phyloP scores from a whole-genome alignment of 306 rosid species.

The Trichosanthes cucumerina region DNA sequence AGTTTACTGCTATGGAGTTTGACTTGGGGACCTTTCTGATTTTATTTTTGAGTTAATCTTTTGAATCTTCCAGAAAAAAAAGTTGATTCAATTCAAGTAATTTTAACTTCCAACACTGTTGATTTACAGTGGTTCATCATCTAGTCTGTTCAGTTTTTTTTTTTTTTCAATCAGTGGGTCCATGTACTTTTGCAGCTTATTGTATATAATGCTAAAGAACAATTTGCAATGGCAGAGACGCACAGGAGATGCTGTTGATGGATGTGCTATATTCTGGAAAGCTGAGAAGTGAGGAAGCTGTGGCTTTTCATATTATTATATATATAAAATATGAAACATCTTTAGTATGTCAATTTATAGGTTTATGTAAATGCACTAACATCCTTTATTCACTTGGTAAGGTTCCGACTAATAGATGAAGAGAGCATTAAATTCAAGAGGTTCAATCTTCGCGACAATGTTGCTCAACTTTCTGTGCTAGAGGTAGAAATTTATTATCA shows the following conservation, averaged over 20 bases:
- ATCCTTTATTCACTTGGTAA: conserved; percentile 17
- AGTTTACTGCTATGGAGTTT: background rate
- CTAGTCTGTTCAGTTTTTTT: background rate
- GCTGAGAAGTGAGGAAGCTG: conserved; percentile 42
- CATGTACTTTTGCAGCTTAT: background rate
- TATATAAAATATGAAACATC: background rate
- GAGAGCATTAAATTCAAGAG: conserved; percentile 66
- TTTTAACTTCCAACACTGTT: background rate
- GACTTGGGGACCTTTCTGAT: background rate
- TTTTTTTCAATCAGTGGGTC: background rate
- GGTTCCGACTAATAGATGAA: conserved; percentile 52
- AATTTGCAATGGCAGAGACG: conserved; percentile 52
- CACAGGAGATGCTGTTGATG: conserved; percentile 65
- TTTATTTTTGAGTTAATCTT: background rate
- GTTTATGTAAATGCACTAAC: conserved; percentile 6
- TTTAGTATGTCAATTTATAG: background rate
- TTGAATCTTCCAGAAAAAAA: background rate
- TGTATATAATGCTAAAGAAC: background rate
- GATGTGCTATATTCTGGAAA: conserved; percentile 88
- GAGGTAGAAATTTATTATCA: conserved; percentile 42
- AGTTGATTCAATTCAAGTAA: background rate
- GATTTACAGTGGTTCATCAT: background rate
- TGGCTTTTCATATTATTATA: background rate
- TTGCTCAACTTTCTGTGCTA: conserved; percentile 73
- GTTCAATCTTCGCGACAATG: conserved; percentile 76